Evolutionary conservation across 495 filamentous ascomycete species (phyloP).

Genomic region (Tirmania nivea): DNA sequence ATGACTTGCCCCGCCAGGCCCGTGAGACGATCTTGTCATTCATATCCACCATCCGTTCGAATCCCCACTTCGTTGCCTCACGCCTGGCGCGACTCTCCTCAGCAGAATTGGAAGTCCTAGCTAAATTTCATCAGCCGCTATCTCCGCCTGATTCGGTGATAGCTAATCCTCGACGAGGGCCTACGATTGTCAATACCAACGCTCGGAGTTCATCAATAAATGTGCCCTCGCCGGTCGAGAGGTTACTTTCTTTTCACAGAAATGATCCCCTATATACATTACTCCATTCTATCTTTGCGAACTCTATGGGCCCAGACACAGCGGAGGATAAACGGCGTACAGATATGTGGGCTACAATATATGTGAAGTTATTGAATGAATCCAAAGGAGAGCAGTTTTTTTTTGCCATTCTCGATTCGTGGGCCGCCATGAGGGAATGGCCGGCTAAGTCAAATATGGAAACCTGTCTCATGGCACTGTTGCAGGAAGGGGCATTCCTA

Average conservation of each 20-base stretch:
- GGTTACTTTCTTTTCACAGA: slow-evolving; percentile 59
- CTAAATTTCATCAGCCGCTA: slow-evolving; percentile 50
- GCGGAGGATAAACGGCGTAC: slow-evolving; percentile 48
- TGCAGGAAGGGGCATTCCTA: slow-evolving; percentile 79
- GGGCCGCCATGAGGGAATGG: slow-evolving; percentile 74
- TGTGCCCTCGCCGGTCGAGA: slow-evolving; percentile 42
- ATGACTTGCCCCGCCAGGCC: slow-evolving; percentile 53
- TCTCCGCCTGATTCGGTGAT: slow-evolving; percentile 67
- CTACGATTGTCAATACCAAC: slow-evolving; percentile 14
- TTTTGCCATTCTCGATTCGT: slow-evolving; percentile 54
- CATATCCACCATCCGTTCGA: slow-evolving; percentile 58
- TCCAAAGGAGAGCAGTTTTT: slow-evolving; percentile 41
- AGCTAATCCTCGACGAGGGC: slow-evolving; percentile 35
- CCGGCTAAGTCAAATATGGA: slow-evolving; percentile 72
- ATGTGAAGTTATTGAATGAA: slow-evolving; percentile 53
- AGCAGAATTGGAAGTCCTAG: slow-evolving; percentile 49
- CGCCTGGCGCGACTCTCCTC: slow-evolving; percentile 50
- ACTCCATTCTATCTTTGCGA: slow-evolving; percentile 72
- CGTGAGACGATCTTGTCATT: slow-evolving; percentile 58
- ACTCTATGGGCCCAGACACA: slow-evolving; percentile 59
- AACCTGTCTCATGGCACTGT: slow-evolving; percentile 75
- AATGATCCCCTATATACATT: slow-evolving; percentile 71
- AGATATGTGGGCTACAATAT: slow-evolving; percentile 70
- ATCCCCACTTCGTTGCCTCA: slow-evolving; percentile 67
- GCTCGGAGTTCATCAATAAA: slow-evolving; percentile 21